Evolutionary conservation across 495 filamentous ascomycete species (phyloP), one percentile per base, ranked within the genome.

Genomic region (Glutinoglossum americanum): DNA sequence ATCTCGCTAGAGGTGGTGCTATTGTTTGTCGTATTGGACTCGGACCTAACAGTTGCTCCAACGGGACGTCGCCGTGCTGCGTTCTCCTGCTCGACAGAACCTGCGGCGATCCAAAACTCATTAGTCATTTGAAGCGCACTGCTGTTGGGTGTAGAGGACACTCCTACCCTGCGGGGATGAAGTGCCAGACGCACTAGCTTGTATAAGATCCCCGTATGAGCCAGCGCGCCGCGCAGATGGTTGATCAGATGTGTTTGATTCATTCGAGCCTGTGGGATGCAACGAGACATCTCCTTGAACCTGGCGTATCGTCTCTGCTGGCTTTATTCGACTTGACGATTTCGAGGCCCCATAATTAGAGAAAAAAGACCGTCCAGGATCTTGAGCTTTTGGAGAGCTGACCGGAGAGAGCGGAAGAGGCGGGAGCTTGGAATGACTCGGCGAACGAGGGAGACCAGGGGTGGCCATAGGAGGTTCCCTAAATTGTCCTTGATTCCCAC

Each of bases 341-440:
- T 76, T 80, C 0, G 76, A 72, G 25, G 75, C 74, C 58, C 76
- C 76, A 57, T 78, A 66, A 54, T 72, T 79, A 25, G 75, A 69
- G 59, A 81, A 81, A 48, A 80, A 77, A 1, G 75, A 75, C 56
- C 69, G 74, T 8, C 49, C 49, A 30, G 49, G 1, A 53, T 53
- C 49, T 32, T 53, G 49, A 7, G 7, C 67, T 56, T 68, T 74
- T 3, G 74, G 72, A 9, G 74, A 77, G 8, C 3, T 32, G 11
- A 53, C 17, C 23, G 49, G 49, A 1, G 49, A 28, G 23, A 32
- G 23, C 1, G 49, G 49, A 53, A 53, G 49, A 30, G 49, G 49
- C 7, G 49, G 49, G 5, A 53, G 26, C 19, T 53, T 53, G 28
- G 49, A 28, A 25, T 53, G 30, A 19, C 49, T 53, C 23, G 49